A percentile compares a stretch with the other conserved stretches of the same genome.
These are phyloP conservation scores for Biscogniauxia sp. DNA, from an alignment of 2,329 filamentous ascomycete genomes.

Conservation along the genomic window DNA sequence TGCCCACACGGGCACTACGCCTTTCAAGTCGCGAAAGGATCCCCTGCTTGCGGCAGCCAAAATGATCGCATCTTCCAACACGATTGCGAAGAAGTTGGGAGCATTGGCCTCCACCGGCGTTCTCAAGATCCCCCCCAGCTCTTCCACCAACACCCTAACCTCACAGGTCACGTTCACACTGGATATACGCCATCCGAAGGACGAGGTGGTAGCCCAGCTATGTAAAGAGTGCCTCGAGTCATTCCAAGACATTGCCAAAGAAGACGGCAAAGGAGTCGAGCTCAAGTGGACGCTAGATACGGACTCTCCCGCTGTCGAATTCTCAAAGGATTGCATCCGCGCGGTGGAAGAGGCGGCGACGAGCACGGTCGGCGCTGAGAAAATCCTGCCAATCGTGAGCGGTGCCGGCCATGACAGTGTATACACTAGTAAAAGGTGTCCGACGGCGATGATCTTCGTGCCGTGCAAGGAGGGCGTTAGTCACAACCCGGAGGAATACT, in stretches of 20 bases:
- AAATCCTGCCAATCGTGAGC: not conserved
- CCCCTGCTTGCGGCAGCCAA: slow-evolving; percentile 65
- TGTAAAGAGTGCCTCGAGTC: slow-evolving; percentile 55
- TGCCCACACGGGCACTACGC: slow-evolving; percentile 73
- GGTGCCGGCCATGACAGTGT: not conserved
- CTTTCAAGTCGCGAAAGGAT: slow-evolving; percentile 63
- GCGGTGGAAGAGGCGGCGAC: slow-evolving; percentile 57
- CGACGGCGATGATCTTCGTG: not conserved
- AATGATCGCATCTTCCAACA: slow-evolving; percentile 65
- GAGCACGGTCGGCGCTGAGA: slow-evolving; percentile 25
- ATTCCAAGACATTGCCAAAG: slow-evolving; percentile 58
- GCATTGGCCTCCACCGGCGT: slow-evolving; percentile 71
- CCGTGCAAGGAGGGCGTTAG: not conserved
- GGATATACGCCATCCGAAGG: slow-evolving; percentile 60
- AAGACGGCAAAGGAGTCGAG: slow-evolving; percentile 36
- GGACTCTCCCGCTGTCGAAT: slow-evolving; percentile 59
- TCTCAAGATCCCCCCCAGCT: slow-evolving; percentile 62
- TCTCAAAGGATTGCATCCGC: slow-evolving; percentile 66
- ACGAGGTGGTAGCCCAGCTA: slow-evolving; percentile 55
- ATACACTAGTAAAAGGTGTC: not conserved
- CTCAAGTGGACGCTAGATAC: slow-evolving; percentile 58
- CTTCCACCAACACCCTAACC: slow-evolving; percentile 68
- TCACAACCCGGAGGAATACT: not conserved
- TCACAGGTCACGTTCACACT: slow-evolving; percentile 65
- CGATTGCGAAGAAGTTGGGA: slow-evolving; percentile 56